phyloP scores from a whole-genome alignment of 768 basidiomycete genomes.

The Agrocybe chaxingu region DNA sequence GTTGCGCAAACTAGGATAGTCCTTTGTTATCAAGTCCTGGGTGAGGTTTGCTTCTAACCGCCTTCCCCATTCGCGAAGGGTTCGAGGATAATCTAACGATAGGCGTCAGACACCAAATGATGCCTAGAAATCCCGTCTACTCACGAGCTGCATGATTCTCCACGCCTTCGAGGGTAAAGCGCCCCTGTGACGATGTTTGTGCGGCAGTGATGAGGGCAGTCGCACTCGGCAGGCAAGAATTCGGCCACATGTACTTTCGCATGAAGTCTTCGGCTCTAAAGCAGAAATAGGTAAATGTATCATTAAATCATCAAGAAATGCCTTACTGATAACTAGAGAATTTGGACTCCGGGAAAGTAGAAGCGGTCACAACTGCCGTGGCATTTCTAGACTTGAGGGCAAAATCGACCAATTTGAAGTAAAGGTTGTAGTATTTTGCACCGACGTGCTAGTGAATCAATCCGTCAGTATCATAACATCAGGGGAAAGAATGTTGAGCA shows the following conservation, averaged over 20 bases:
- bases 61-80: conserved; percentile 87
- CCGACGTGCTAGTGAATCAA: conserved; percentile 43
- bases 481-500: conserved; percentile 8
- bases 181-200: conserved; percentile 63
- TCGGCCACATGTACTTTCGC: conserved; percentile 88
- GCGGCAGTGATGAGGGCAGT: conserved; percentile 77
- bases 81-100: conserved; percentile 74
- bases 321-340: conserved; percentile 69
- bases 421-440: conserved; percentile 57
- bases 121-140: conserved; percentile 19
- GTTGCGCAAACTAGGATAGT: conserved; percentile 60
- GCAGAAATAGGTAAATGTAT: conserved; percentile 2
- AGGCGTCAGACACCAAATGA: conserved; percentile 1
- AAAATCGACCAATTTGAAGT: conserved; percentile 76
- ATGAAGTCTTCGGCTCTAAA: conserved; percentile 76
- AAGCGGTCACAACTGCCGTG: conserved; percentile 64
- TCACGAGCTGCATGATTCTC: conserved; percentile 81
- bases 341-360: conserved; percentile 68
- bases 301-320: background rate
- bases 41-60: conserved; percentile 66
- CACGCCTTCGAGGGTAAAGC: conserved; percentile 80
- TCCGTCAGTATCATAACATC: conserved; percentile 25
- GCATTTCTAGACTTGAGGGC: conserved; percentile 70
- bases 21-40: conserved; percentile 53
- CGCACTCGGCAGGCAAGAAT: conserved; percentile 84